Evolutionary conservation across 1,284 basidiomycete genomes (phyloP).

Genomic region (Pascua sp.): DNA sequence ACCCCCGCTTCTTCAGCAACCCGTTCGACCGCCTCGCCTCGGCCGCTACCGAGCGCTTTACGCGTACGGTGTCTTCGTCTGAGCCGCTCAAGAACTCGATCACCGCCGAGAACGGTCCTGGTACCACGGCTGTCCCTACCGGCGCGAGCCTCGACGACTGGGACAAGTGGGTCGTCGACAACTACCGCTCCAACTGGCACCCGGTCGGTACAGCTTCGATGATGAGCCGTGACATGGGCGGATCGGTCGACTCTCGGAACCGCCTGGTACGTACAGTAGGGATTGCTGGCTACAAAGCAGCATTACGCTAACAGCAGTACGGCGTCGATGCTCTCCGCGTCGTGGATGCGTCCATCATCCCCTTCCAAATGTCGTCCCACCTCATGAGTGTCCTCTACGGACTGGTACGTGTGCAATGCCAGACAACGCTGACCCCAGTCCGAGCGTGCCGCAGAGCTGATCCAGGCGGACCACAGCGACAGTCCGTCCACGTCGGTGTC

Average conservation of each 20-base stretch:
- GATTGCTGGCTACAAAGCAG: no score
- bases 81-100: constrained; percentile 21
- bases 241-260: constrained; percentile 53
- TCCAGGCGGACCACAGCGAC: constrained; percentile 29
- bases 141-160: constrained; percentile 39
- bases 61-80: constrained; percentile 18
- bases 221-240: constrained; percentile 60
- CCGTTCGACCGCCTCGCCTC: constrained; percentile 33
- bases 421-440: not conserved
- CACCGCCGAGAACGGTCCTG: constrained; percentile 44
- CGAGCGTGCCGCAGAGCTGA: constrained; percentile 40
- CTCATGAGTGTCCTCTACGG: constrained; percentile 43
- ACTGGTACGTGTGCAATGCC: constrained; percentile 9
- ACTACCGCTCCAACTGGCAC: constrained; percentile 41
- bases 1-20: constrained; percentile 48
- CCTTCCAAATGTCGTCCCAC: constrained; percentile 50
- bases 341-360: constrained; percentile 53
- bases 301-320: constrained; percentile 19
- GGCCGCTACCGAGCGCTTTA: constrained; percentile 19
- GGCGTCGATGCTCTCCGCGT: constrained; percentile 53
- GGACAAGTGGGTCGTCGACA: constrained; percentile 42
- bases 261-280: constrained; percentile 43
- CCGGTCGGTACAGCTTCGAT: constrained; percentile 63
- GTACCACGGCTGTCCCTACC: constrained; percentile 29
- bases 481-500: not conserved